These are phyloP conservation scores for Tetrapisispora iriomotensis DNA, from an alignment of 805 yeast species.

Conservation along the genomic window DNA sequence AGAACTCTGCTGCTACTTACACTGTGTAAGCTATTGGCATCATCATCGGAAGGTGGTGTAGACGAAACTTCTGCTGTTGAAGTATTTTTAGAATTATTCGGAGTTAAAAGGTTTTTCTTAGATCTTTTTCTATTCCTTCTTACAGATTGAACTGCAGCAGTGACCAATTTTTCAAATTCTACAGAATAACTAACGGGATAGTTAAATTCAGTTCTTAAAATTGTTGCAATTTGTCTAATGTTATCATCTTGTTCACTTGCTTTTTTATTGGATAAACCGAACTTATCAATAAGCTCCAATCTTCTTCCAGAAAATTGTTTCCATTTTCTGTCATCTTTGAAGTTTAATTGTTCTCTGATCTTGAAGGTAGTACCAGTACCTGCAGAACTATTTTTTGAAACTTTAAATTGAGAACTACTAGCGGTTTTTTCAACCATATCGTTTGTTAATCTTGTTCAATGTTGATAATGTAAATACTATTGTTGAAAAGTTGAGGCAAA, in stretches of 20 bases:
- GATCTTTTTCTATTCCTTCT: conserved; percentile 76
- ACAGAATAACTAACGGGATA: conserved; percentile 46
- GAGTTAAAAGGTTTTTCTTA: conserved; percentile 26
- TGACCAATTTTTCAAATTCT: conserved; percentile 82
- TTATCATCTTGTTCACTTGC: conserved; percentile 89
- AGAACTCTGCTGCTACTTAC: background rate
- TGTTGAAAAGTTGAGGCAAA: background rate
- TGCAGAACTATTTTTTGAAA: conserved; percentile 8
- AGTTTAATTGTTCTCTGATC: conserved; percentile 47
- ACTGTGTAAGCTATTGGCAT: background rate
- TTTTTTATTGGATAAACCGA: conserved; percentile 50
- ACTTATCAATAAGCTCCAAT: conserved; percentile 75
- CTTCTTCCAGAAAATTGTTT: conserved; percentile 84
- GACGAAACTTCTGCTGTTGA: conserved; percentile 1
- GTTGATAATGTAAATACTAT: no score
- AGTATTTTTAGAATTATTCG: conserved; percentile 5
- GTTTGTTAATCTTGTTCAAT: no score
- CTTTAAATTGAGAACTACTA: background rate
- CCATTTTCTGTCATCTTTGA: conserved; percentile 79
- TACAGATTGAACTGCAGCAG: conserved; percentile 91
- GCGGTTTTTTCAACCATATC: background rate
- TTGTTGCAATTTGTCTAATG: conserved; percentile 67
- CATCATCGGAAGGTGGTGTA: conserved; percentile 3
- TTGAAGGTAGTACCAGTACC: conserved; percentile 33
- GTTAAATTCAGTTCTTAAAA: conserved; percentile 67